These are phyloP conservation scores for Berkeleyomyces rouxiae DNA, from an alignment of 2,329 filamentous ascomycete species.

Conservation along the genomic window DNA sequence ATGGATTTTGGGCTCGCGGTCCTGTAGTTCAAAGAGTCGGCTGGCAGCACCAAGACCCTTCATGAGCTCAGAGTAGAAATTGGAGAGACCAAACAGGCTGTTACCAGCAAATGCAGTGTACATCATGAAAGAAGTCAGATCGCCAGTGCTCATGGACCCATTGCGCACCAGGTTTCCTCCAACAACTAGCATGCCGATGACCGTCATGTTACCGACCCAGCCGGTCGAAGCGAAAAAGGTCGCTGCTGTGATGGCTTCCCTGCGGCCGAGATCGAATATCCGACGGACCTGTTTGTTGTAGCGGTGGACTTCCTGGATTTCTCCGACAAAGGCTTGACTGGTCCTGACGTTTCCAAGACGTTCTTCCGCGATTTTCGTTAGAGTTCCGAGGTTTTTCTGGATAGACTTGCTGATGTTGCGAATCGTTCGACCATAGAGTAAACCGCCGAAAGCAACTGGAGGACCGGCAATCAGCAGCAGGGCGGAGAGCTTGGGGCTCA, in stretches of 20 bases:
- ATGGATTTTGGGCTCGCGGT: slow-evolving; percentile 72
- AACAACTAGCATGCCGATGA: slow-evolving; percentile 75
- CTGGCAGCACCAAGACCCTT: slow-evolving; percentile 96
- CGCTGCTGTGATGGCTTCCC: slow-evolving; percentile 74
- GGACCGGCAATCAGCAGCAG: slow-evolving; percentile 78
- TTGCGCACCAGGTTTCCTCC: slow-evolving; percentile 80
- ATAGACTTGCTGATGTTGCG: slow-evolving; percentile 82
- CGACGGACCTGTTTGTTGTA: slow-evolving; percentile 87
- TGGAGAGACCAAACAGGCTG: slow-evolving; percentile 82
- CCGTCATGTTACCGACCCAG: slow-evolving; percentile 91
- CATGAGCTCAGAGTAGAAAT: slow-evolving; percentile 97
- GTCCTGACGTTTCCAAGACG: slow-evolving; percentile 93
- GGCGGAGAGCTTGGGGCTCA: slow-evolving; percentile 77
- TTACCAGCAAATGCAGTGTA: slow-evolving; percentile 78
- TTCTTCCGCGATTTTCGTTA: slow-evolving; percentile 97
- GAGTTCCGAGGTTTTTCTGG: slow-evolving; percentile 77
- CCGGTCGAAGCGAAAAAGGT: slow-evolving; percentile 80
- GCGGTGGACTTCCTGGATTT: slow-evolving; percentile 73
- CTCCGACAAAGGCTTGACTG: slow-evolving; percentile 87
- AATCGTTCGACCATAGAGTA: slow-evolving; percentile 80
- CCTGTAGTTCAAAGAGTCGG: slow-evolving; percentile 86
- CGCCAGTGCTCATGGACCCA: slow-evolving; percentile 75
- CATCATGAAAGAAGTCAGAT: slow-evolving; percentile 95
- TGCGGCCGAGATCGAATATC: slow-evolving; percentile 78
- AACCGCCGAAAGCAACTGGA: slow-evolving; percentile 75